Evolutionary conservation across 148 eudicot species (phyloP), one percentile per base, ranked within the genome.

Genomic region (Diospyros kaki): DNA sequence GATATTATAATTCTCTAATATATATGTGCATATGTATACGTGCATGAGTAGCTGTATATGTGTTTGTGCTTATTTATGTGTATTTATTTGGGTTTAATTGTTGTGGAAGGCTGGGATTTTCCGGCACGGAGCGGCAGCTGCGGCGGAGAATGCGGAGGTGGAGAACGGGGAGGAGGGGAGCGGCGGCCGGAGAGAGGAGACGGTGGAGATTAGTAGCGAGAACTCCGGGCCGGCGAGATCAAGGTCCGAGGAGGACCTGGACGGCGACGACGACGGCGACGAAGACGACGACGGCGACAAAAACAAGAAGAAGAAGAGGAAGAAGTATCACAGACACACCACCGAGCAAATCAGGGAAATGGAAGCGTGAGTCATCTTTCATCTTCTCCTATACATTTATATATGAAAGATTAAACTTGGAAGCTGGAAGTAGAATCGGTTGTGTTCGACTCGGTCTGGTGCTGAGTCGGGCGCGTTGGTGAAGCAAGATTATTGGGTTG

Each of bases 301-400:
- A 4, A 81, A 79, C 18, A 88, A 84, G 79, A 91, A 85, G 65
- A 95, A 83, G 85, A 93, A 88, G 86, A 80, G 97, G 66, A 95
- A 92, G 78, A 95, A 88, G 77, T 95, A 92, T 80, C 99, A 95
- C 77, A 86, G 99, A 11, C 99, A 95, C 74, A 90, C 99, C 42
- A 85, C 93, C 4, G 89, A 92, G 15, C 99, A 95, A 77, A 95
- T 95, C 64, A 83, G 91, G 69, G 94, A 92, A 75, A 92, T 95
- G 99, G 97, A 95, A 79, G 89, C 99, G 99, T 95, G 78, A 62
- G 91, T 86, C 41, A 11, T 11, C 58, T 6, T 39, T 62, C 60
- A 9, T 9, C 45, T 18, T 40, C 15, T 14, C 8, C 8, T 6
- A 17, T 28, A 1, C 1, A 17, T 17, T 18, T 9, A 4, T 18